Conservation (phyloP, 2,329 filamentous ascomycete species). For the Alternaria alternata region DNA sequence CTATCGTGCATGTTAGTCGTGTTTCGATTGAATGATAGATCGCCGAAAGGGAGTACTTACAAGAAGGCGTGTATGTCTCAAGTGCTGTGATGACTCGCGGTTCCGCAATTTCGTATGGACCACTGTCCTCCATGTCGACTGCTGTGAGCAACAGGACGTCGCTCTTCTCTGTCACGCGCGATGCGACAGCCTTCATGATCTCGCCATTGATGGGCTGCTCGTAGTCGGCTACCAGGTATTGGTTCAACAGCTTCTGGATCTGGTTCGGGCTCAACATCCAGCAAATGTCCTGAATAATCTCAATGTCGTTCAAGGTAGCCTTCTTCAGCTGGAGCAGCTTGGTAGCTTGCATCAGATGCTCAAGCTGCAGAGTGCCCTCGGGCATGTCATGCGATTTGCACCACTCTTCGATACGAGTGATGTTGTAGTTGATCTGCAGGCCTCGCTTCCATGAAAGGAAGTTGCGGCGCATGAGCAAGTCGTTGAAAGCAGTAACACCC, state of each 20-base stretch:
- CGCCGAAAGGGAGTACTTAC: constrained; percentile 63
- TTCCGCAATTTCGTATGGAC: constrained; percentile 97
- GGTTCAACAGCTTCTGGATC: constrained; percentile 98
- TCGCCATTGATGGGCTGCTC: constrained; percentile 99
- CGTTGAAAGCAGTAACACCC: constrained; percentile 97
- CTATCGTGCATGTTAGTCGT: constrained; percentile 57
- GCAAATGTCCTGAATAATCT: constrained; percentile 99
- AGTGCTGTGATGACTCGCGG: constrained; percentile 93
- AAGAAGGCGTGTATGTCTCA: constrained; percentile 97
- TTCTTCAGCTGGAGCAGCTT: constrained; percentile 99
- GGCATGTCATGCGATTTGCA: constrained; percentile 99
- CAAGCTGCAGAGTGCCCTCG: constrained; percentile 93
- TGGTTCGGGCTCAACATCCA: constrained; percentile 99
- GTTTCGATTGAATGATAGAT: neutral
- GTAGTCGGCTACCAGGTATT: constrained; percentile 98
- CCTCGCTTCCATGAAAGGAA: constrained; percentile 99
- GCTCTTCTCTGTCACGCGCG: constrained; percentile 96
- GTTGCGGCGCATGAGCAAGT: constrained; percentile 95
- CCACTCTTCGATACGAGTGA: constrained; percentile 99
- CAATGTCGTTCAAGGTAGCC: constrained; percentile 97
- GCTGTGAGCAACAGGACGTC: constrained; percentile 92
- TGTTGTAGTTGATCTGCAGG: constrained; percentile 99
- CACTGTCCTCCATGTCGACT: constrained; percentile 98
- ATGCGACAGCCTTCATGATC: constrained; percentile 99
- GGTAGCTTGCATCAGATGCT: constrained; percentile 99